phyloP scores from a whole-genome alignment of 768 basidiomycete species.

The Lenzites betulinus region DNA sequence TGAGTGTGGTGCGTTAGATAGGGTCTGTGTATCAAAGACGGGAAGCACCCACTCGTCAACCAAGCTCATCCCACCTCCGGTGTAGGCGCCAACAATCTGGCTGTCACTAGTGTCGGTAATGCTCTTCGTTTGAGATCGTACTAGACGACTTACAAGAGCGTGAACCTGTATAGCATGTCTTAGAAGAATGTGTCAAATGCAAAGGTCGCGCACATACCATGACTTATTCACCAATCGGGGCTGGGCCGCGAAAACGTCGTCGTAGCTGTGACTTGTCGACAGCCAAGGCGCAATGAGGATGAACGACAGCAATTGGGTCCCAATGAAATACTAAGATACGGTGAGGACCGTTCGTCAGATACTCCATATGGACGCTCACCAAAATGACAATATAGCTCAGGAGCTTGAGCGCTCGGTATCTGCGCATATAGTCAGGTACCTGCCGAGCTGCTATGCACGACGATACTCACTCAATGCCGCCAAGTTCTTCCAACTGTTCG shows the following conservation, averaged over 20 bases:
- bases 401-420: slow-evolving; percentile 51
- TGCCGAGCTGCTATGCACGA: too few species aligned
- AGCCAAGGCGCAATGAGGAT: slow-evolving; percentile 66
- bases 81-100: slow-evolving; percentile 45
- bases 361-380: slow-evolving; percentile 30
- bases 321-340: slow-evolving; percentile 62
- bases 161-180: slow-evolving; percentile 7
- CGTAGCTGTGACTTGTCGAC: slow-evolving; percentile 44
- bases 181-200: background rate
- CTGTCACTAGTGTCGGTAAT: background rate
- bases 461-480: slow-evolving; percentile 66
- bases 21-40: background rate
- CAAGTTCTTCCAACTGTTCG: slow-evolving; percentile 71
- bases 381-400: slow-evolving; percentile 51
- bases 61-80: slow-evolving; percentile 70
- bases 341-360: slow-evolving; percentile 28
- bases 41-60: slow-evolving; percentile 51
- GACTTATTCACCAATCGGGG: slow-evolving; percentile 52
- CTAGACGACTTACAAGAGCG: slow-evolving; percentile 10
- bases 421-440: background rate
- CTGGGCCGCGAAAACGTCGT: slow-evolving; percentile 52
- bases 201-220: slow-evolving; percentile 44
- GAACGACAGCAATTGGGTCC: slow-evolving; percentile 55
- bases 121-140: background rate
- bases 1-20: slow-evolving; percentile 22